phyloP scores from a whole-genome alignment of 75 land plant genomes.

The Selaginella moellendorffii region DNA sequence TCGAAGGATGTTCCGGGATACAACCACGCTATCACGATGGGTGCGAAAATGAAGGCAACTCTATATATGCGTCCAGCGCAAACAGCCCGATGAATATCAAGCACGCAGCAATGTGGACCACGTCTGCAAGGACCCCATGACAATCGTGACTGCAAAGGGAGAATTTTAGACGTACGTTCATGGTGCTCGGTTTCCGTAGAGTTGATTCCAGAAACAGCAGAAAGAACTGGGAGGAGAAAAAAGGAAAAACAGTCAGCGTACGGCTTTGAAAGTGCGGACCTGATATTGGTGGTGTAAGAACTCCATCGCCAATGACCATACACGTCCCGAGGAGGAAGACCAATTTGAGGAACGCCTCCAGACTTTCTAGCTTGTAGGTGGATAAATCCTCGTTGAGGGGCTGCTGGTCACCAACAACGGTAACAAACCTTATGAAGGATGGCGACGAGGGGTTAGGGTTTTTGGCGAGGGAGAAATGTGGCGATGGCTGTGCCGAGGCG shows the following conservation, averaged over 20 bases:
- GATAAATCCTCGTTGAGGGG: conserved; percentile 47
- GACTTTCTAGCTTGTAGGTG: conserved; percentile 28
- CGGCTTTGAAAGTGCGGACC: background rate
- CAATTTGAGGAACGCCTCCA: conserved; percentile 30
- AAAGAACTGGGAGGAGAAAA: background rate
- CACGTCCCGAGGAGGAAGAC: conserved; percentile 62
- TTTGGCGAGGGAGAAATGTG: no score
- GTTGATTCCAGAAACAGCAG: background rate
- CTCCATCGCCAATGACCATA: conserved; percentile 80
- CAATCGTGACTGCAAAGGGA: no score
- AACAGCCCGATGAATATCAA: conserved; percentile 56
- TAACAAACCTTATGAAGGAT: no score
- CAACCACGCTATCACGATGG: conserved; percentile 50
- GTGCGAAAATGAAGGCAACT: conserved; percentile 71
- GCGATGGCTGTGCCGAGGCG: no score
- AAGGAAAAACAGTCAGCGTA: no score
- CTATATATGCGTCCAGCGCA: conserved; percentile 71
- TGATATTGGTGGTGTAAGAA: conserved; percentile 38
- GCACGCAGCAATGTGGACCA: conserved; percentile 41
- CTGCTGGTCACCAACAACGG: no score
- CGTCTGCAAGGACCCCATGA: no score
- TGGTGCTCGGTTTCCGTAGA: background rate
- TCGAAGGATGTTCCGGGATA: conserved; percentile 32
- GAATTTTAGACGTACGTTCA: conserved; percentile 1
- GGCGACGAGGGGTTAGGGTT: no score